Evolutionary conservation across 2,329 filamentous ascomycete species (phyloP).

Genomic region (Ophiostoma himal-ulmi): DNA sequence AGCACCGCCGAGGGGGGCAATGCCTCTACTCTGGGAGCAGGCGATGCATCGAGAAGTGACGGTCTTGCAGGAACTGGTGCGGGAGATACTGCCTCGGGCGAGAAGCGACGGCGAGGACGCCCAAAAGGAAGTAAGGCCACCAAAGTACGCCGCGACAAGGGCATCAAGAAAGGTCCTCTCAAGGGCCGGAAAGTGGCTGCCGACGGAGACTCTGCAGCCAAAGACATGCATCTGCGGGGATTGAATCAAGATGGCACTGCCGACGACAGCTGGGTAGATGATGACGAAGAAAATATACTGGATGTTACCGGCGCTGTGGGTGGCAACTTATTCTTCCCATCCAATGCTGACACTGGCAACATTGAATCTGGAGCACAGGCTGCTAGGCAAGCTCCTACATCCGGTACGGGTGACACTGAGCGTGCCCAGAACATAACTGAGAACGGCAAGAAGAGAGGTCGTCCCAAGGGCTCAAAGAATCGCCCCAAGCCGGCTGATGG

Average conservation of each 20-base stretch:
- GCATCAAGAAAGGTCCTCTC: conserved; percentile 43
- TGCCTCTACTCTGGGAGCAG: neutral
- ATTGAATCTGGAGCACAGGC: neutral
- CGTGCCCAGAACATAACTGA: neutral
- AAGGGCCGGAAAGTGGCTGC: conserved; percentile 24
- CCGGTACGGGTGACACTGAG: neutral
- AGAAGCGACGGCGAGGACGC: conserved; percentile 46
- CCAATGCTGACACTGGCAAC: conserved; percentile 10
- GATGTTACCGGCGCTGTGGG: conserved; percentile 28
- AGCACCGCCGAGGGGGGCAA: neutral
- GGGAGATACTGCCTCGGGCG: neutral
- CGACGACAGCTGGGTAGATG: conserved; percentile 44
- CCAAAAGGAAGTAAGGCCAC: conserved; percentile 53
- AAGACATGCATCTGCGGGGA: neutral
- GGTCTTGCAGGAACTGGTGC: neutral
- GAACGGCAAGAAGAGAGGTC: conserved; percentile 39
- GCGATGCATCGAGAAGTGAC: neutral
- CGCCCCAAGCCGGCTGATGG: conserved; percentile 34
- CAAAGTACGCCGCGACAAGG: conserved; percentile 45
- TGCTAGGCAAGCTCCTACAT: neutral
- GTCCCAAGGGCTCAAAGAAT: conserved; percentile 51
- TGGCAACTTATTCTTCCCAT: conserved; percentile 17
- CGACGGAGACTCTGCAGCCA: conserved; percentile 13
- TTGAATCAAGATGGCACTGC: conserved; percentile 23
- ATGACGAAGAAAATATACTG: conserved; percentile 38